Evolutionary conservation across 177 flowering plant genomes (phyloP), one percentile per base, ranked within the genome.

Genomic region (Vitis hybrid): DNA sequence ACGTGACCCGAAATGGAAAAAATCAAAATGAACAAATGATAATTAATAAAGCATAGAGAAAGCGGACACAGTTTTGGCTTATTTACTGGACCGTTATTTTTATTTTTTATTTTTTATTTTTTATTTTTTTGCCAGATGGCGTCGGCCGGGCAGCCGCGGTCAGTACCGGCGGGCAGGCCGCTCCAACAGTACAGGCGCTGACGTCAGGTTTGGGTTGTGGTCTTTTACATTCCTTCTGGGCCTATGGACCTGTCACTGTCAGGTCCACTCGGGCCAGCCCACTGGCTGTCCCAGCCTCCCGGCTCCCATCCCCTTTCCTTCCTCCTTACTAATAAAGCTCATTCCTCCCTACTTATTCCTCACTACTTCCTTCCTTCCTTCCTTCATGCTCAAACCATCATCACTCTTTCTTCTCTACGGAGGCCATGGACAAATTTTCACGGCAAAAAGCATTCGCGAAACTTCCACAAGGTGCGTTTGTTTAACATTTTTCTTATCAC

Each of bases 241-340:
- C 76, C 76, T 74, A 39, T 62, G 62, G 64, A 50, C 69, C 52
- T 55, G 70, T 75, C 72, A 12, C 66, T 73, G 69, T 82, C 81
- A 76, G 75, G 64, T 64, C 80, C 78, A 74, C 48, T 62, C 60
- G 16, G 65, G 29, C 51, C 73, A 69, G 80, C 80, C 83, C 84
- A 68, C 70, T 75, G 59, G 19, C 66, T 50, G 65, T 62, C 67
- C 56, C 57, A 29, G 51, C 22, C 45, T 22, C 18, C 62, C 7
- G 15, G 56, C 33, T 39, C 61, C 48, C 7, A 0, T 31, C 61
- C 51, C 20, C 53, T 52, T 5, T 62, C 33, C 2, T 26, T 50
- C 50, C 10, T 15, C 60, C 63, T 45, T 61, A 26, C 0, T 29
- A 29, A 29, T 29, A 29, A 29, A 55, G 48, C 51, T 4, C 55